phyloP scores from a whole-genome alignment of 495 filamentous ascomycete species.

The Talaromyces wortmannii region DNA sequence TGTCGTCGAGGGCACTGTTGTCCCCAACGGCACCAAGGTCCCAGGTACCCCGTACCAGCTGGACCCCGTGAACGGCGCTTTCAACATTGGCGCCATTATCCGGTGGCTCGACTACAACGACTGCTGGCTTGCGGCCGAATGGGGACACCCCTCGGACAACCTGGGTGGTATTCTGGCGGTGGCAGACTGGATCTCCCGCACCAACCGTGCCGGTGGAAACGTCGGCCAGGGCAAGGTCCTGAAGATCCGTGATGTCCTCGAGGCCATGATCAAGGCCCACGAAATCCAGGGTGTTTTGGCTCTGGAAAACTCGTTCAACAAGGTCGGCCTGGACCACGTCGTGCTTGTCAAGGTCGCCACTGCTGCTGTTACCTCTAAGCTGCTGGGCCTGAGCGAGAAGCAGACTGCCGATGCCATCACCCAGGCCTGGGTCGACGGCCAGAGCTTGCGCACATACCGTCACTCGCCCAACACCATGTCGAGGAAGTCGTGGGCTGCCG shows the following conservation, averaged over 20 bases:
- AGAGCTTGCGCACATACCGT: slow-evolving; percentile 91
- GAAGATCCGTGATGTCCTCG: slow-evolving; percentile 82
- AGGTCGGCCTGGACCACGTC: slow-evolving; percentile 95
- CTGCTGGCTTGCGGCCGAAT: slow-evolving; percentile 98
- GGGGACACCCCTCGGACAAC: slow-evolving; percentile 98
- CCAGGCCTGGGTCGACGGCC: slow-evolving; percentile 96
- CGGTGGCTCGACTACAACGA: slow-evolving; percentile 99
- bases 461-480: slow-evolving; percentile 99
- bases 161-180: slow-evolving; percentile 92
- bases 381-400: slow-evolving; percentile 81
- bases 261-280: slow-evolving; percentile 99
- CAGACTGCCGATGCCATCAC: slow-evolving; percentile 94
- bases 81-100: slow-evolving; percentile 98
- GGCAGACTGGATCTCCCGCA: slow-evolving; percentile 94
- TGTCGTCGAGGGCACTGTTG: slow-evolving; percentile 80
- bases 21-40: slow-evolving; percentile 89
- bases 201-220: slow-evolving; percentile 86
- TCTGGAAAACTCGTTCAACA: slow-evolving; percentile 96
- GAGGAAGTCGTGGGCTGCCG: slow-evolving; percentile 96
- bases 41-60: slow-evolving; percentile 90
- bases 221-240: slow-evolving; percentile 80
- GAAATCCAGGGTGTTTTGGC: slow-evolving; percentile 98
- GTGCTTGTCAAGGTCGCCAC: slow-evolving; percentile 97
- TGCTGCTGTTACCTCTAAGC: slow-evolving; percentile 86
- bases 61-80: slow-evolving; percentile 91